Percentiles rank a stretch among this genome's conserved stretches.
Conservation (phyloP, 2,329 filamentous ascomycete genomes). For the Monosporascus cannonballus region DNA sequence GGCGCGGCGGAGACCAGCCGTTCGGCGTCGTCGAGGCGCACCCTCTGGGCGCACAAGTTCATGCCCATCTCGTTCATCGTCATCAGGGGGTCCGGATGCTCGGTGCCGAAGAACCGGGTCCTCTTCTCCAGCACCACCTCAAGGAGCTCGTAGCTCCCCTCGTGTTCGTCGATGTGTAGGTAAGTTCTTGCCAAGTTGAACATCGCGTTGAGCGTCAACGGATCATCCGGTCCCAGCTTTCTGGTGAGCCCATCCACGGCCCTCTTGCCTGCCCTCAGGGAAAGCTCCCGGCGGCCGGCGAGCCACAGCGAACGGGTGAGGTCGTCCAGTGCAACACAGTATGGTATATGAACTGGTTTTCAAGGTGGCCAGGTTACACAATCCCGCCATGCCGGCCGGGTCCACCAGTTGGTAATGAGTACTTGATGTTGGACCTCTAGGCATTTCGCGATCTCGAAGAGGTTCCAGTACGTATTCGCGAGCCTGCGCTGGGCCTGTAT, state of each 20-base stretch:
- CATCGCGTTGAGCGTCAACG: constrained; percentile 23
- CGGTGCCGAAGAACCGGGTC: constrained; percentile 13
- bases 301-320: constrained; percentile 9
- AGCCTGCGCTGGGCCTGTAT: constrained; percentile 3
- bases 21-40: constrained; percentile 1
- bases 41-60: constrained; percentile 1
- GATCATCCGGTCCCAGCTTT: constrained; percentile 15
- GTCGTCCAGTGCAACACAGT: constrained; percentile 10
- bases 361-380: constrained; percentile 12
- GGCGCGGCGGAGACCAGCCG: constrained; percentile 15
- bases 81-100: constrained; percentile 21
- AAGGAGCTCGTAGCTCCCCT: constrained; percentile 12
- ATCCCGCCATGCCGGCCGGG: constrained; percentile 4
- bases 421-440: constrained; percentile 5
- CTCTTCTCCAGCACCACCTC: constrained; percentile 9
- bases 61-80: constrained; percentile 11
- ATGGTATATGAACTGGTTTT: constrained; percentile 11
- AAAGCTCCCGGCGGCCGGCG: constrained; percentile 7
- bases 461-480: constrained; percentile 5
- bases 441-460: constrained; percentile 5
- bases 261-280: constrained; percentile 6
- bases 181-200: constrained; percentile 22
- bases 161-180: constrained; percentile 12
- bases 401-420: constrained; percentile 1
- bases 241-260: constrained; percentile 6